Evolutionary conservation across 495 filamentous ascomycete genomes (phyloP).

Genomic region (Tuber aestivum): DNA sequence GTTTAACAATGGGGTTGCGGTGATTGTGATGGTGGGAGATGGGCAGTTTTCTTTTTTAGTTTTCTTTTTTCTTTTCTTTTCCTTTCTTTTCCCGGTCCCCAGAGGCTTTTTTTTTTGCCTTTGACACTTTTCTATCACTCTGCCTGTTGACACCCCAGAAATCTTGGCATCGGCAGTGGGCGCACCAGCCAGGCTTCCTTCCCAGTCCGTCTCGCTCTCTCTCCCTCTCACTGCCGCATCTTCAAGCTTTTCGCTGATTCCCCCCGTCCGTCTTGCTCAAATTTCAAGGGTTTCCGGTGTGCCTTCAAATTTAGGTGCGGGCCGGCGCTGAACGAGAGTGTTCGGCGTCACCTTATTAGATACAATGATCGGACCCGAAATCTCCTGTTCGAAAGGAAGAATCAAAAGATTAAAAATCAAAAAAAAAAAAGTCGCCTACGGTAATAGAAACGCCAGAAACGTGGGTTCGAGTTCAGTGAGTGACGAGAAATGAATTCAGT

Average conservation of each 20-base stretch:
- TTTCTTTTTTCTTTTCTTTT: constrained; percentile 13
- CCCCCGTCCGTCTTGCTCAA: constrained; percentile 3
- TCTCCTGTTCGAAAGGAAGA: not conserved
- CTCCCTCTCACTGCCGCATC: constrained; percentile 12
- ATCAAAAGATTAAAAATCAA: not conserved
- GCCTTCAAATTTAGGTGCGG: not conserved
- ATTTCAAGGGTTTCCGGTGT: constrained; percentile 1
- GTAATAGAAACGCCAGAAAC: not conserved
- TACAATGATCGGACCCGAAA: not conserved
- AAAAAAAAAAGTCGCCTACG: not conserved
- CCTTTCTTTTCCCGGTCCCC: not conserved
- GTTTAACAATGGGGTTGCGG: constrained; percentile 38
- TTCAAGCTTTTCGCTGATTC: constrained; percentile 15
- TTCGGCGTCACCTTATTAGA: not conserved
- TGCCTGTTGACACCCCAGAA: constrained; percentile 23
- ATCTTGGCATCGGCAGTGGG: constrained; percentile 16
- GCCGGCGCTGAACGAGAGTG: not conserved
- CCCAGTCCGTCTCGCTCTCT: not conserved
- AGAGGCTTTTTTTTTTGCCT: constrained; percentile 17
- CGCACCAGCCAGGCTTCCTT: not conserved
- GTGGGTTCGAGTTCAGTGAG: not conserved
- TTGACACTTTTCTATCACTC: constrained; percentile 11
- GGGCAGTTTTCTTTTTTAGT: constrained; percentile 9
- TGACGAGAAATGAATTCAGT: not conserved
- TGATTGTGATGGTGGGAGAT: constrained; percentile 2